Conservation (phyloP, 164 flowering plant species). For the Sextonia rubra region DNA sequence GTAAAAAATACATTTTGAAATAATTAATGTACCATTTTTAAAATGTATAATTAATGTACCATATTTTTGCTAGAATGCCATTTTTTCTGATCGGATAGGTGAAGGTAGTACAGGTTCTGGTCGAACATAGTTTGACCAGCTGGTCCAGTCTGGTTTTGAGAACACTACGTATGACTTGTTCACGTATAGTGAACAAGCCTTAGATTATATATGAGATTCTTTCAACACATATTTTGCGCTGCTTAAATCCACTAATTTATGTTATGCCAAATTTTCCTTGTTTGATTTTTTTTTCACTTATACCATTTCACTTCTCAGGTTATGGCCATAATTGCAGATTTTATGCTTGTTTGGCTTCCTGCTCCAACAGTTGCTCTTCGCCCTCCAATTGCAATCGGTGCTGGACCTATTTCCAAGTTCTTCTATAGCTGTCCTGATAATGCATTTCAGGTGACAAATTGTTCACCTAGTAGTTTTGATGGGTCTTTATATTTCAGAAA, state of each 20-base stretch:
- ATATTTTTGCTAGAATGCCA: too few species aligned
- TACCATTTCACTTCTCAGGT: constrained; percentile 37
- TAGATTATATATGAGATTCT: neutral
- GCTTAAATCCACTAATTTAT: neutral
- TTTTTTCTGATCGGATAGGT: too few species aligned
- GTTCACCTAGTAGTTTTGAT: neutral
- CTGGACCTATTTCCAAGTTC: constrained; percentile 83
- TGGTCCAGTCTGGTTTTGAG: too few species aligned
- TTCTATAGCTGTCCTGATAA: constrained; percentile 88
- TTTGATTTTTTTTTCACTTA: neutral
- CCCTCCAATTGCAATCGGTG: constrained; percentile 59
- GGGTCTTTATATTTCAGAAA: neutral
- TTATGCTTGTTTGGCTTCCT: constrained; percentile 99
- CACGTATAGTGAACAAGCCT: neutral
- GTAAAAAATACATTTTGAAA: too few species aligned
- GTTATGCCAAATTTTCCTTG: neutral
- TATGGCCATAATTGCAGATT: constrained; percentile 98
- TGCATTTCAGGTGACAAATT: constrained; percentile 79
- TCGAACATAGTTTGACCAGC: too few species aligned
- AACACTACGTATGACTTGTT: too few species aligned
- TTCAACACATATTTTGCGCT: neutral
- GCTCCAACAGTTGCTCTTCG: constrained; percentile 96
- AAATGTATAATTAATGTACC: too few species aligned
- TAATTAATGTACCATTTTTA: too few species aligned
- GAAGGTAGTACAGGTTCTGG: too few species aligned